Percentiles rank a stretch among this genome's conserved stretches.
Conservation (phyloP, 169 alveolate genomes). For the Plasmodium gallinaceum region DNA sequence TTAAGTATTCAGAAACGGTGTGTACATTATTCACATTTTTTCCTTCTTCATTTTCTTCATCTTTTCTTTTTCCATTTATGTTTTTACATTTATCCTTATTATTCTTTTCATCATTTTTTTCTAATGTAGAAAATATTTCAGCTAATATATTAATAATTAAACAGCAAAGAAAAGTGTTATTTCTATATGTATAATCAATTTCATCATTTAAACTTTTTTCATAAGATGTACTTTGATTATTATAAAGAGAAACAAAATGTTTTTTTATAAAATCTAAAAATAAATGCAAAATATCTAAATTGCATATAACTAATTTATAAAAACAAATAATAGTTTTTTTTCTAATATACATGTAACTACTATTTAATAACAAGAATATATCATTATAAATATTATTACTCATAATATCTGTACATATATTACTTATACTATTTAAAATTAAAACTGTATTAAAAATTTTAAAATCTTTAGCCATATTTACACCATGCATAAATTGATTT, state of each 20-base stretch:
- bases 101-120: not conserved
- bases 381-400: conserved; percentile 29
- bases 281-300: conserved; percentile 21
- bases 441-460: conserved; percentile 37
- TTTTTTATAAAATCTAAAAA: conserved; percentile 37
- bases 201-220: conserved; percentile 11
- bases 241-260: conserved; percentile 22
- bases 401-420: conserved; percentile 56
- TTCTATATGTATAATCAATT: not conserved
- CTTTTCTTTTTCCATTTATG: not conserved
- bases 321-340: conserved; percentile 41
- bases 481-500: not conserved
- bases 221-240: conserved; percentile 27
- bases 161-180: conserved; percentile 46
- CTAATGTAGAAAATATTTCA: conserved; percentile 35
- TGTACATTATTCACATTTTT: not conserved
- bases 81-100: not conserved
- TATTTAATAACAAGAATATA: conserved; percentile 37
- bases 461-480: not conserved
- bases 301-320: conserved; percentile 30
- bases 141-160: conserved; percentile 48
- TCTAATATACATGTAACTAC: conserved; percentile 24
- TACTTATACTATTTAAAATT: conserved; percentile 47
- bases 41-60: not conserved
- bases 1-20: not conserved